Evolutionary conservation across 805 yeast species (phyloP).

Genomic region (Ogataea henricii): DNA sequence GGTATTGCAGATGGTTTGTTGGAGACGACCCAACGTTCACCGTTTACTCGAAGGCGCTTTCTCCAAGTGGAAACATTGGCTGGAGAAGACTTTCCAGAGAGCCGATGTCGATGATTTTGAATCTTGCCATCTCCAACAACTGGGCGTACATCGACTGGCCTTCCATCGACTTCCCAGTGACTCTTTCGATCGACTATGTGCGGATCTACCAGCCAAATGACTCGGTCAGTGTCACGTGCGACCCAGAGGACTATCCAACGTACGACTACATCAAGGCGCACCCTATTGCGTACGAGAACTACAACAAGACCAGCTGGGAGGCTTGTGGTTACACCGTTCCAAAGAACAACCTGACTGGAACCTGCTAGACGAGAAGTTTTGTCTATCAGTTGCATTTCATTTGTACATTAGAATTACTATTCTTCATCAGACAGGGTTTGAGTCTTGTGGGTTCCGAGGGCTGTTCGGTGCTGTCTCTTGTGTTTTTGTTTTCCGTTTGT

Average conservation of each 20-base stretch:
- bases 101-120: slow-evolving; percentile 88
- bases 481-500: too few species aligned
- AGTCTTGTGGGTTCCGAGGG: too few species aligned
- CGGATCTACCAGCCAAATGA: slow-evolving; percentile 87
- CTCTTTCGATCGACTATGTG: slow-evolving; percentile 79
- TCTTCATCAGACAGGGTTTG: too few species aligned
- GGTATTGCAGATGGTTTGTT: slow-evolving; percentile 84
- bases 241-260: slow-evolving; percentile 85
- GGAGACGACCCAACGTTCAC: slow-evolving; percentile 81
- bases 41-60: slow-evolving; percentile 68
- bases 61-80: slow-evolving; percentile 89
- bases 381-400: neutral
- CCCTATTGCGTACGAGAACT: slow-evolving; percentile 63
- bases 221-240: slow-evolving; percentile 69
- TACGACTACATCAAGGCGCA: slow-evolving; percentile 77
- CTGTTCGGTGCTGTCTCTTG: too few species aligned
- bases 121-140: slow-evolving; percentile 85
- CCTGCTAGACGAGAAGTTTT: slow-evolving; percentile 18
- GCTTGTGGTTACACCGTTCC: slow-evolving; percentile 74
- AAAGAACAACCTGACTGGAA: slow-evolving; percentile 57
- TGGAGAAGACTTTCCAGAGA: slow-evolving; percentile 83
- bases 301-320: slow-evolving; percentile 74
- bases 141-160: slow-evolving; percentile 97
- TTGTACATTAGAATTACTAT: slow-evolving; percentile 15
- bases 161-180: slow-evolving; percentile 72